A percentile compares a stretch with the other conserved stretches of the same genome.
Conservation (phyloP, 2,329 filamentous ascomycete species). For the Drechslerella coelobrocha region DNA sequence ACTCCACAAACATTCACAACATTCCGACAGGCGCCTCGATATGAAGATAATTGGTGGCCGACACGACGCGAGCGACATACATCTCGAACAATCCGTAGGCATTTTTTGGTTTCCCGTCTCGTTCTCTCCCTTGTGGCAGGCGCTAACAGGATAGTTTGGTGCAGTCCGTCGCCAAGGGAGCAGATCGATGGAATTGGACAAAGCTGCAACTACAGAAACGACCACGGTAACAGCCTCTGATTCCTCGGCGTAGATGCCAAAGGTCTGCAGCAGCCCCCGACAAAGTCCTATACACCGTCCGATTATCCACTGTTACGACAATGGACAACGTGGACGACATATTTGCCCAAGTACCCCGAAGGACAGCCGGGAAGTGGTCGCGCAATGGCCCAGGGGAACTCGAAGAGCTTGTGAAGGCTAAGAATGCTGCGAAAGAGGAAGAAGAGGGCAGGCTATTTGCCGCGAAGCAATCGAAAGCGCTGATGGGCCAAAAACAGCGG, state of each 20-base stretch:
- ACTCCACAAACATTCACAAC: conserved; percentile 3
- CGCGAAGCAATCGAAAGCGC: conserved; percentile 59
- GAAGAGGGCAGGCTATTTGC: conserved; percentile 56
- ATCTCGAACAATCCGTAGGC: conserved; percentile 34
- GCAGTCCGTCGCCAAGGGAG: background rate
- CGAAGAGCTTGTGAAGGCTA: conserved; percentile 55
- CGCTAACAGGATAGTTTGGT: conserved; percentile 11
- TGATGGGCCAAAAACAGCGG: conserved; percentile 53
- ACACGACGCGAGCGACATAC: conserved; percentile 41
- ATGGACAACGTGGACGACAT: conserved; percentile 43
- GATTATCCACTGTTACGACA: background rate
- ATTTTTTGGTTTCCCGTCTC: background rate
- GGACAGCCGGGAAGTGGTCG: conserved; percentile 37
- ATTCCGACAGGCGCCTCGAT: conserved; percentile 21
- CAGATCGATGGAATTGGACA: conserved; percentile 1
- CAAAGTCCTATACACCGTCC: background rate
- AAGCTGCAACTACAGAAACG: conserved; percentile 1
- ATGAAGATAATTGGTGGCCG: conserved; percentile 33
- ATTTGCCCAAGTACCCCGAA: conserved; percentile 49
- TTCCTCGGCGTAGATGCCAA: background rate
- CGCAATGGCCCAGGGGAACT: conserved; percentile 39
- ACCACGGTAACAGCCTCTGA: background rate
- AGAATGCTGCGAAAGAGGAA: conserved; percentile 55
- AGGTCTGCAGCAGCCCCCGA: background rate
- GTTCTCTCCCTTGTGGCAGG: background rate